Conservation (phyloP, 1,284 basidiomycete species). For the Ustilago lituana region DNA sequence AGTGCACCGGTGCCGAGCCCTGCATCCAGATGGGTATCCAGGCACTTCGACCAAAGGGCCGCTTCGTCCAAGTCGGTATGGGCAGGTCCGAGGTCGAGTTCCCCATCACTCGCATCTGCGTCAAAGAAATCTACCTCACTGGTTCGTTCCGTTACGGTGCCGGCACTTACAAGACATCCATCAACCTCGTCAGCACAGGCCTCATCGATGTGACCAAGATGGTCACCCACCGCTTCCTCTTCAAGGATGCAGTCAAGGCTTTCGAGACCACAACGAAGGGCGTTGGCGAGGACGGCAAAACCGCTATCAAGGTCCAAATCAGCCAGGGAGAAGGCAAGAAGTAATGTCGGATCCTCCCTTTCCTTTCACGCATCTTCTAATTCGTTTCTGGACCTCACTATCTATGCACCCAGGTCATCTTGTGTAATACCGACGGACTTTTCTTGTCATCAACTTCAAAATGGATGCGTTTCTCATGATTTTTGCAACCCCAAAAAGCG, state of each 20-base stretch:
- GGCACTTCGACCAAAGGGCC: constrained; percentile 50
- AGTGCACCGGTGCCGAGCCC: constrained; percentile 71
- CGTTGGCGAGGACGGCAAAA: constrained; percentile 75
- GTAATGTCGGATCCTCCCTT: constrained; percentile 2
- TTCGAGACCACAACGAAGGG: constrained; percentile 73
- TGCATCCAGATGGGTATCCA: constrained; percentile 64
- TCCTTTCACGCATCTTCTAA: background rate
- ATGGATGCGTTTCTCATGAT: too few relatives aligned
- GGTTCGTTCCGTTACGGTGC: constrained; percentile 84
- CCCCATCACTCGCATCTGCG: constrained; percentile 69
- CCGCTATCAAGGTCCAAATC: constrained; percentile 70
- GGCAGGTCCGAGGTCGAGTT: constrained; percentile 67
- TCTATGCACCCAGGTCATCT: constrained; percentile 9
- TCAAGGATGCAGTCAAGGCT: constrained; percentile 70
- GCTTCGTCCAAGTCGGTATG: constrained; percentile 73
- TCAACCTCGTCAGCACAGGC: constrained; percentile 71
- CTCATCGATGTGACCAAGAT: constrained; percentile 72
- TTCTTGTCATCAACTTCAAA: background rate
- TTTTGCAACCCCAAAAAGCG: too few relatives aligned
- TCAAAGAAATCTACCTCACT: constrained; percentile 51
- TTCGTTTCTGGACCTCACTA: background rate
- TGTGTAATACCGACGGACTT: constrained; percentile 13
- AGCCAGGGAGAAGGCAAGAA: constrained; percentile 59
- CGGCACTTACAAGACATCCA: constrained; percentile 75
- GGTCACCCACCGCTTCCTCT: constrained; percentile 72